phyloP scores from a whole-genome alignment of 805 yeast species.

The Metschnikowia dekortorum region DNA sequence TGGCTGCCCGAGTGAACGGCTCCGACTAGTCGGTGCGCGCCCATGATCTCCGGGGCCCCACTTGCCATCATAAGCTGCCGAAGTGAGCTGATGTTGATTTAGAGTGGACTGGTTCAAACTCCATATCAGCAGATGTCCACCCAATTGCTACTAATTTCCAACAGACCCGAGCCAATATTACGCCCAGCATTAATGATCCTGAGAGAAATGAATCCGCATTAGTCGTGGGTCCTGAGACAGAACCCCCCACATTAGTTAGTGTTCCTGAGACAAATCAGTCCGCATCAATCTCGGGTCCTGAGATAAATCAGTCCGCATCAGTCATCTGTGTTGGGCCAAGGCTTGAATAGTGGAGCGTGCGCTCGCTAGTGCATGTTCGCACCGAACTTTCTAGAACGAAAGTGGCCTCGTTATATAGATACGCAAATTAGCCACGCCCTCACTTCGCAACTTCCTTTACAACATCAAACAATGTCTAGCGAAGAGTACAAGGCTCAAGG shows the following conservation, averaged over 20 bases:
- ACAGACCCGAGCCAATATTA: too few relatives aligned
- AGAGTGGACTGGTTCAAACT: too few relatives aligned
- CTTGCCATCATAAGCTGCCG: neutral
- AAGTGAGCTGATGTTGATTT: neutral
- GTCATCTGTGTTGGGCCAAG: neutral
- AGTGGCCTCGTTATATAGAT: conserved; percentile 4
- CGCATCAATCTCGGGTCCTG: too few relatives aligned
- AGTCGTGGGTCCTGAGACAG: too few relatives aligned
- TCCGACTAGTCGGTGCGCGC: neutral
- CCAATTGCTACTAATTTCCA: too few relatives aligned
- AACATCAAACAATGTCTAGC: conserved; percentile 44
- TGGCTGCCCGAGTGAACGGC: conserved; percentile 4
- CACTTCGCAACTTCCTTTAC: neutral
- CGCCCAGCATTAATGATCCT: too few relatives aligned
- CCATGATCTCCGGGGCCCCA: neutral
- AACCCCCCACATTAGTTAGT: too few relatives aligned
- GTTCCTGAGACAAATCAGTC: neutral
- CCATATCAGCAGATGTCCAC: too few relatives aligned
- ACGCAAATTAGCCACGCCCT: neutral
- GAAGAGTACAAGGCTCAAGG: conserved; percentile 88
- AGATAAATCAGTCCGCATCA: neutral
- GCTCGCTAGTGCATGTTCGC: neutral
- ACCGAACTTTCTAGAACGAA: conserved; percentile 19
- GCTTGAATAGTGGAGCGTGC: neutral
- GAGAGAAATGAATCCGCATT: too few relatives aligned